Base-by-base conservation (phyloP, 2,329 filamentous ascomycete species). In the Sclerotinia minor region DNA sequence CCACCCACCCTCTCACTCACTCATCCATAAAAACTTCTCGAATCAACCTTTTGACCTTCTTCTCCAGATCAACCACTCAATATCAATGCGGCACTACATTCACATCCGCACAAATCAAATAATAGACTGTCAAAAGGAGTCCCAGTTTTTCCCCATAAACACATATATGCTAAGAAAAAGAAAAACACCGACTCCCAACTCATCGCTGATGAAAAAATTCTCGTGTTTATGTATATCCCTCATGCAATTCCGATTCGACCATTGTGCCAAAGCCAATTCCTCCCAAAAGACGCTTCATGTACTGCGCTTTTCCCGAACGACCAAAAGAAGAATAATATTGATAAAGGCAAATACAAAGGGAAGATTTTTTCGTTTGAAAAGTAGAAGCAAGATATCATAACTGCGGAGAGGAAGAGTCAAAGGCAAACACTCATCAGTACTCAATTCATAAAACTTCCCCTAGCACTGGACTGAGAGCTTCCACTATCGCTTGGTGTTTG, bases 401-500 rank as follows among this genome's bases (percentile, higher is more conserved):
- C 6, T 8, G n/a, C 17, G 13, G 58, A 50, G 21, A 26, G 32
- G 5, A 50, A 38, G 19, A 32, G 26, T 50, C 26, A 29, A 24
- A 26, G 17, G 26, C 5, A n/a, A 38, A 32, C 8, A 61, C 45
- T 47, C 7, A 35, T 60, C 4, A 24, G 50, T 8, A 32, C 50
- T 65, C 60, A 65, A 45, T 47, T 49, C 24, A 29, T 49, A 15
- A 65, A 65, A 64, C 75, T 76, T 32, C 72, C 71, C 61, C 75
- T 70, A 47, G 72, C 64, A 21, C 69, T 70, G 32, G 73, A 73
- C 7, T 70, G 69, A 11, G 67, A 71, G 41, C 72, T 75, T 24
- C 75, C 73, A 59, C 69, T 73, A 52, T 89, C 87, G 73, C 85
- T 89, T 19, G 87, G 87, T 29, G 87, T 90, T 60, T 82, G 78